These are phyloP conservation scores for Nicotiana tomentosiformis DNA, from an alignment of 257 asterid genomes.

Conservation along the genomic window DNA sequence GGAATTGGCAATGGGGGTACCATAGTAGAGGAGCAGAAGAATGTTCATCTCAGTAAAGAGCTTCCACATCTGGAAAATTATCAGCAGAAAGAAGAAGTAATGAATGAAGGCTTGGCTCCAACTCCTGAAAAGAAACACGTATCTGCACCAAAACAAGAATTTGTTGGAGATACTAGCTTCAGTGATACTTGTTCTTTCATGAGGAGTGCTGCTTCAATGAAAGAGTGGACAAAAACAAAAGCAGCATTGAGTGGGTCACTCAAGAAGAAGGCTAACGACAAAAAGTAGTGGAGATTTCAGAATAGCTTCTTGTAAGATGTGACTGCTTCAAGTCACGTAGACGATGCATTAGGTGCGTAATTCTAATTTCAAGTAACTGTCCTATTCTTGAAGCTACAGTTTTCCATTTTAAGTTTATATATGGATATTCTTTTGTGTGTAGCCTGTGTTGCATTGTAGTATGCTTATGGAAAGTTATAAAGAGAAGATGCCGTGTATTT, in stretches of 20 bases:
- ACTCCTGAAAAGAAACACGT: conserved; percentile 11
- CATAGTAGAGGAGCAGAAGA: conserved; percentile 15
- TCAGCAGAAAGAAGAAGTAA: not conserved
- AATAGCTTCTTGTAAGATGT: not conserved
- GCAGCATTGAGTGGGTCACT: conserved; percentile 51
- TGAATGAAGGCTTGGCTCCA: conserved; percentile 16
- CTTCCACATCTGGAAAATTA: conserved; percentile 14
- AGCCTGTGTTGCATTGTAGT: not conserved
- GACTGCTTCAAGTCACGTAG: not conserved
- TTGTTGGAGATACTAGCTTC: conserved; percentile 23
- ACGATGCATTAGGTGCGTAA: not conserved
- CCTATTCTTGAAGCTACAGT: not conserved
- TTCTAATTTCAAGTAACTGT: not conserved
- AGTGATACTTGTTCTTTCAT: conserved; percentile 62
- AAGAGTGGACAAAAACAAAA: conserved; percentile 60
- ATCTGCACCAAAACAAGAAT: conserved; percentile 16
- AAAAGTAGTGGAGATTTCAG: conserved; percentile 7
- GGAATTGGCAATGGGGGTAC: conserved; percentile 8
- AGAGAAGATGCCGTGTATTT: not conserved
- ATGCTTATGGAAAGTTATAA: not conserved
- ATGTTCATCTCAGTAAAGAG: conserved; percentile 4
- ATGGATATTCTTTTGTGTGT: not conserved
- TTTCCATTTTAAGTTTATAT: not conserved
- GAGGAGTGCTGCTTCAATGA: conserved; percentile 67
- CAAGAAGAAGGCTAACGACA: conserved; percentile 43